Evolutionary conservation across 306 rosid species (phyloP).

Genomic region (Abrus precatorius): DNA sequence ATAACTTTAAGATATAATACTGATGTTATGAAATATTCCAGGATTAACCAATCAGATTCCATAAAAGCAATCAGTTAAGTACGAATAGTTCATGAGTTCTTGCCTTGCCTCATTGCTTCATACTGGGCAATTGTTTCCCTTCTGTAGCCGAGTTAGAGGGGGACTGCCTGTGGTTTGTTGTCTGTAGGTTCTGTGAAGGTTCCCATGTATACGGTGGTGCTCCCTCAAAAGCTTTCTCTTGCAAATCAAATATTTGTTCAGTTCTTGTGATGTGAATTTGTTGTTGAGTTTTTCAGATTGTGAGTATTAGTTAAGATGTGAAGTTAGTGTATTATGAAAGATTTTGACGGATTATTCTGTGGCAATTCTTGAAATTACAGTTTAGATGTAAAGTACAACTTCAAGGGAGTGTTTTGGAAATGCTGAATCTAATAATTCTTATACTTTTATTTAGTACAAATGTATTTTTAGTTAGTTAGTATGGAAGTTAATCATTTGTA

Average conservation of each 20-base stretch:
- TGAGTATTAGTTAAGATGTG: slow-evolving; percentile 32
- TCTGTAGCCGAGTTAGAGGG: background rate
- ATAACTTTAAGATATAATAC: too few species aligned
- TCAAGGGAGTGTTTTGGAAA: slow-evolving; percentile 38
- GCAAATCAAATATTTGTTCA: slow-evolving; percentile 9
- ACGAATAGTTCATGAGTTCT: slow-evolving; percentile 1
- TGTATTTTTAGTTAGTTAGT: slow-evolving; percentile 39
- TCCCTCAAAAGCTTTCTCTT: slow-evolving; percentile 23
- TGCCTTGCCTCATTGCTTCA: background rate
- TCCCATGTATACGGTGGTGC: slow-evolving; percentile 1
- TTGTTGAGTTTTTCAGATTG: slow-evolving; percentile 13
- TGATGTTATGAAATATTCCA: too few species aligned
- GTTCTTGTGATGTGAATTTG: slow-evolving; percentile 32
- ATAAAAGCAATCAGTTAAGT: background rate
- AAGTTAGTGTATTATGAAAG: slow-evolving; percentile 38
- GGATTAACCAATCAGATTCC: background rate
- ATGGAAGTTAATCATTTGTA: slow-evolving; percentile 56
- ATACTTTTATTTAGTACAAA: slow-evolving; percentile 37
- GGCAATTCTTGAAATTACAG: slow-evolving; percentile 44
- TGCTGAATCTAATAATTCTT: slow-evolving; percentile 32
- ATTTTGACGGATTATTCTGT: slow-evolving; percentile 46
- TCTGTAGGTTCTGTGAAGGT: slow-evolving; percentile 18
- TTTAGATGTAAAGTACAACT: slow-evolving; percentile 33
- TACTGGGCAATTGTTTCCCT: slow-evolving; percentile 12
- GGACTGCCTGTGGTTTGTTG: background rate